Conservation (phyloP, 805 yeast genomes). For the Ogataea nonfermentans region DNA sequence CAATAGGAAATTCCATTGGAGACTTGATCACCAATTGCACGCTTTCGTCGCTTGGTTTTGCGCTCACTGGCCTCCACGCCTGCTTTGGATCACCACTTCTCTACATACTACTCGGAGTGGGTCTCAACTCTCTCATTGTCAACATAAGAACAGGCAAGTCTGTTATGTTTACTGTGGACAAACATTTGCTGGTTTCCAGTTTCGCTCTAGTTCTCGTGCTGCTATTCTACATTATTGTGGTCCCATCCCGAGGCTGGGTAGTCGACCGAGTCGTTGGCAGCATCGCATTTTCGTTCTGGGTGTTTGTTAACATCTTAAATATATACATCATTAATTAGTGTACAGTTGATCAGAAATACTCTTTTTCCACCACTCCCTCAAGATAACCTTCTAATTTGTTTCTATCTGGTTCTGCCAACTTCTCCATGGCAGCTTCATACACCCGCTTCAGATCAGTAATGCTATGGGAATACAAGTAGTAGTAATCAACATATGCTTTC, state of each 20-base stretch:
- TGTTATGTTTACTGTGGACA: constrained; percentile 39
- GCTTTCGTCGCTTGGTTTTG: constrained; percentile 35
- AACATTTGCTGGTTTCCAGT: constrained; percentile 38
- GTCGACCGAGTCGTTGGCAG: constrained; percentile 42
- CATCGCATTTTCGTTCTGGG: constrained; percentile 34
- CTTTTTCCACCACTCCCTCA: constrained; percentile 7
- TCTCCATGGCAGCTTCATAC: constrained; percentile 6
- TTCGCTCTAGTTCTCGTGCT: constrained; percentile 41
- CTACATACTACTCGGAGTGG: constrained; percentile 49
- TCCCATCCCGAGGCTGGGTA: constrained; percentile 48
- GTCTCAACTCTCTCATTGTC: constrained; percentile 42
- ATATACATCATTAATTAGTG: constrained; percentile 11
- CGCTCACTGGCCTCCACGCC: constrained; percentile 48
- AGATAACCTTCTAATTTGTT: constrained; percentile 1
- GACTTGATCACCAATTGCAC: constrained; percentile 52
- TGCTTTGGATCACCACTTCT: constrained; percentile 55
- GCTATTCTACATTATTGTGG: constrained; percentile 36
- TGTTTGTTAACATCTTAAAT: constrained; percentile 20
- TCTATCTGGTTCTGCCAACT: background rate
- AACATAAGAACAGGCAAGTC: constrained; percentile 14
- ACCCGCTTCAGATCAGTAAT: constrained; percentile 7
- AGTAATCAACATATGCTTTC: constrained; percentile 26
- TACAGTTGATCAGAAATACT: constrained; percentile 10
- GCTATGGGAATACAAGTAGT: constrained; percentile 19
- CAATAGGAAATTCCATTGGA: constrained; percentile 51